phyloP scores from a whole-genome alignment of 352 stramenopile species.

The Pythium aristosporum region DNA sequence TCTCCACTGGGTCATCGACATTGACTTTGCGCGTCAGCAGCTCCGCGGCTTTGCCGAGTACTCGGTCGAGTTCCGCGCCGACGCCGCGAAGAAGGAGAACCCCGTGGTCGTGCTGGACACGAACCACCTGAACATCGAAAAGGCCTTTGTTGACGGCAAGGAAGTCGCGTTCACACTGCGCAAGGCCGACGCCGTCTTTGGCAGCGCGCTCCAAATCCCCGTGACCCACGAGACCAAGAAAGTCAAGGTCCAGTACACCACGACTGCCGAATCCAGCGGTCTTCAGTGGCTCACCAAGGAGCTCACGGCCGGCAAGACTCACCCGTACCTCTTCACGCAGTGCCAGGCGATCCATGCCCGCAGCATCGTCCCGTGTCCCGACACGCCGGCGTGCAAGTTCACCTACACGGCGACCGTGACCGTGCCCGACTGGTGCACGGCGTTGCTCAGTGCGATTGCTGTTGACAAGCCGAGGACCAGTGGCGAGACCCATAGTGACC shows the following conservation, averaged over 20 bases:
- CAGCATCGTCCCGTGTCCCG: constrained; percentile 94
- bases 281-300: constrained; percentile 68
- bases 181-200: constrained; percentile 58
- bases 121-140: constrained; percentile 69
- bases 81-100: constrained; percentile 35
- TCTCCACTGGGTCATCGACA: constrained; percentile 78
- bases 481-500: constrained; percentile 35
- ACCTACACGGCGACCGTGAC: constrained; percentile 89
- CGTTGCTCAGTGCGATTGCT: constrained; percentile 89
- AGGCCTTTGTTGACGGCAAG: constrained; percentile 47
- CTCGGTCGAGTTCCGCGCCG: constrained; percentile 48
- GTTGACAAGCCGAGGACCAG: constrained; percentile 30
- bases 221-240: constrained; percentile 42
- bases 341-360: constrained; percentile 95
- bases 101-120: constrained; percentile 83
- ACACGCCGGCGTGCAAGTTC: constrained; percentile 92
- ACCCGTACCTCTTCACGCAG: constrained; percentile 96
- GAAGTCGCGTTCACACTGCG: constrained; percentile 36
- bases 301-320: constrained; percentile 93
- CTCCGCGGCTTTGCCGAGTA: constrained; percentile 87
- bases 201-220: constrained; percentile 31
- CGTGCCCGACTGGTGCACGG: constrained; percentile 63
- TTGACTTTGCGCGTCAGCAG: constrained; percentile 83
- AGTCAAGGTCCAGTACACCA: constrained; percentile 73
- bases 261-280: constrained; percentile 12